These are phyloP conservation scores for Metschnikowia picachoensis DNA, from an alignment of 805 yeast species.

Conservation along the genomic window DNA sequence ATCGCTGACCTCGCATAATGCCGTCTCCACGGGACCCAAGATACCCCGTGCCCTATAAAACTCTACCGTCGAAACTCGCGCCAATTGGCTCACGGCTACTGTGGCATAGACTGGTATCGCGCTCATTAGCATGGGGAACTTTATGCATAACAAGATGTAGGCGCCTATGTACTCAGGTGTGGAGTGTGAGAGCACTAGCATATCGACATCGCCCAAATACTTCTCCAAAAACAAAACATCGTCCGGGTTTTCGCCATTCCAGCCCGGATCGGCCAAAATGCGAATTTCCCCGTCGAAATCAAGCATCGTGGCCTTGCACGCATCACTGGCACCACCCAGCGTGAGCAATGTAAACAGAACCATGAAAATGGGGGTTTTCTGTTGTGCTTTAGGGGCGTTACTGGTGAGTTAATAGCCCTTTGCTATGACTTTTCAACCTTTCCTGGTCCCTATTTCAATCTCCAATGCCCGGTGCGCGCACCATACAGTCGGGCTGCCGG, in stretches of 20 bases:
- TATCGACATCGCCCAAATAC: conserved; percentile 46
- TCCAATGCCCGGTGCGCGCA: too few relatives aligned
- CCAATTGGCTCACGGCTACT: conserved; percentile 82
- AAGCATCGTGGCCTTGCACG: conserved; percentile 47
- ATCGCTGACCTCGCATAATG: conserved; percentile 62
- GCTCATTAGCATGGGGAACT: conserved; percentile 52
- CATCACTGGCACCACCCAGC: conserved; percentile 20
- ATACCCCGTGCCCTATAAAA: conserved; percentile 68
- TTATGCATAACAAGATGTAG: conserved; percentile 58
- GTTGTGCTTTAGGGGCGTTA: too few relatives aligned
- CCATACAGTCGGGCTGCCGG: too few relatives aligned
- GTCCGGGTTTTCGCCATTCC: conserved; percentile 52
- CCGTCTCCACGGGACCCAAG: conserved; percentile 63
- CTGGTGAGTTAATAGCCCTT: too few relatives aligned
- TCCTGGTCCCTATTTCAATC: too few relatives aligned
- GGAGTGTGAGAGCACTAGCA: conserved; percentile 82
- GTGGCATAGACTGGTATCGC: conserved; percentile 81
- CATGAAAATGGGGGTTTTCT: conserved; percentile 19
- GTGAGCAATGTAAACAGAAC: conserved; percentile 35
- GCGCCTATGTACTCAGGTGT: conserved; percentile 79
- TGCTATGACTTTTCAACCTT: too few relatives aligned
- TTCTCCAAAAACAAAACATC: conserved; percentile 33
- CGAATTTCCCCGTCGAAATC: conserved; percentile 53
- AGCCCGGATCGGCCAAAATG: conserved; percentile 68
- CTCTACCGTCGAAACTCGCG: conserved; percentile 83